Conservation (phyloP, 148 eudicot genomes). For the Silene conica region DNA sequence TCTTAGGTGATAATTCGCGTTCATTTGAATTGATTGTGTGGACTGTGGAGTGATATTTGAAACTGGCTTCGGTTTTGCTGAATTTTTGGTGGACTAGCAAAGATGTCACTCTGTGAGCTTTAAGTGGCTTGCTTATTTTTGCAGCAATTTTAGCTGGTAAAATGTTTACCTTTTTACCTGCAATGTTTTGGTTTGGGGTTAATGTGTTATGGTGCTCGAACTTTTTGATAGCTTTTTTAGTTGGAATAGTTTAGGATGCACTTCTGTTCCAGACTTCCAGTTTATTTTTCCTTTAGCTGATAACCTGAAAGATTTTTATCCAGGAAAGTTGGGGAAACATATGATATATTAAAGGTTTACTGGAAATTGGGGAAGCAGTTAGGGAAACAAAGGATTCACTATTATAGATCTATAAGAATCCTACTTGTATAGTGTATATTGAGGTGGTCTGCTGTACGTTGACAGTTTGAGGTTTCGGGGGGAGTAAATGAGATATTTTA, state of each 20-base stretch:
- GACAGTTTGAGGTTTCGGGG: no score
- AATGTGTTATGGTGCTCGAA: neutral
- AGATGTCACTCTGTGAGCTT: neutral
- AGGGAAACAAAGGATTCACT: neutral
- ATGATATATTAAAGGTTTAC: no score
- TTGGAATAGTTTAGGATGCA: no score
- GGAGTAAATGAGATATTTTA: no score
- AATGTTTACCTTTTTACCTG: neutral
- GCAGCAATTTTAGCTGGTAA: no score
- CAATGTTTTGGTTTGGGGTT: neutral
- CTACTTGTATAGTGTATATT: neutral
- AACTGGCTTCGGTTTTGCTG: neutral
- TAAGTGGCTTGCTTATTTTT: no score
- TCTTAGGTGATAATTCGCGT: neutral
- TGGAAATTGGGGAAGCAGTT: neutral
- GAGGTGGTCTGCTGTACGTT: no score
- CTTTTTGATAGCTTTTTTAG: neutral
- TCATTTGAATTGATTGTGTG: neutral
- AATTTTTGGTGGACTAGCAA: neutral
- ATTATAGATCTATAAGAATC: neutral
- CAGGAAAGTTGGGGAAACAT: no score
- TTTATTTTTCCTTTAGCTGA: no score
- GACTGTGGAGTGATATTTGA: neutral
- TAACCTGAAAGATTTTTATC: no score
- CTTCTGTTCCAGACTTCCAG: no score